Evolutionary conservation across 2,329 filamentous ascomycete genomes (phyloP), one percentile per base, ranked within the genome.

Genomic region (Ceratocystis harringtonii): DNA sequence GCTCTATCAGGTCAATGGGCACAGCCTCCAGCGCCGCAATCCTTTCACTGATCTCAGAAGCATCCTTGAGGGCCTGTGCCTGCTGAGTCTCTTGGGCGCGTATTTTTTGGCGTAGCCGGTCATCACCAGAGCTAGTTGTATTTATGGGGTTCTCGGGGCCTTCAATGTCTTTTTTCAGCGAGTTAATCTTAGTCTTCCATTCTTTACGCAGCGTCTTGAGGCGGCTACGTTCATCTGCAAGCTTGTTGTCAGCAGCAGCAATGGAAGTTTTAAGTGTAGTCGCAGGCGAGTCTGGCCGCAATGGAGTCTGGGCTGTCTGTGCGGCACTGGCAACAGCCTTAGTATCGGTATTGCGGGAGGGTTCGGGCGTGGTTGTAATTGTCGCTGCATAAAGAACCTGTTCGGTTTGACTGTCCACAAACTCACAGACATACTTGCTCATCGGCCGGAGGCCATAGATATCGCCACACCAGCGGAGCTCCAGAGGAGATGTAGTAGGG

Each of bases 231-330:
- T 87, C 84, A 68, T 91, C 87, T 28, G 81, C 78, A 41, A 91
- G 78, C 73, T 87, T 89, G 66, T 81, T 79, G 71, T 91, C 87
- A 61, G 86, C 84, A 10, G 86, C 83, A 60, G 83, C 83, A 70
- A 92, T 90, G 1, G 88, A 90, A 36, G 87, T 88, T 73, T 84
- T 86, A 48, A 92, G 79, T 1, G 88, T 92, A 8, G 87, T 89
- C 8, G 84, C 85, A 2, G 89, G 89, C 12, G 88, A 92, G 68
- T 89, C 86, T 30, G 88, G 88, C 61, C 87, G 84, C 43, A 88
- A 80, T 19, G 83, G 81, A 66, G 84, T 81, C 71, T 85, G 84
- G 41, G 65, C 57, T 12, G 67, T 73, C 71, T 28, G 70, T 70
- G 65, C 69, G 72, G 67, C 73, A 48, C 45, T 57, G 6, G 57